phyloP scores from a whole-genome alignment of 2,329 filamentous ascomycete genomes.

The Pseudocercospora vitis region DNA sequence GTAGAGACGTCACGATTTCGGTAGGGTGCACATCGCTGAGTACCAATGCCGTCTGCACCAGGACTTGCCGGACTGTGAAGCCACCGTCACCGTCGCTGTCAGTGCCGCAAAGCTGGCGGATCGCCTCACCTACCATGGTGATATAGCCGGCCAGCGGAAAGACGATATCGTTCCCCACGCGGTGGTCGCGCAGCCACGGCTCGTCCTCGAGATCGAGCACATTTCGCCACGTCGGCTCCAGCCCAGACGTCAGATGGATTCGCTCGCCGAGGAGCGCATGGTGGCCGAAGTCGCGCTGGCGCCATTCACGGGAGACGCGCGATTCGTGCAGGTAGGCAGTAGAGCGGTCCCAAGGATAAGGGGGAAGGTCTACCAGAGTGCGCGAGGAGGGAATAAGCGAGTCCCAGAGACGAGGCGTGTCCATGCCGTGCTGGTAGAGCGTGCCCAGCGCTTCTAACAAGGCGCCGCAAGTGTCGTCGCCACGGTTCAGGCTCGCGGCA shows the following conservation, averaged over 20 bases:
- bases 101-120: too few species aligned
- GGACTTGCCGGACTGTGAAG: slow-evolving; percentile 1
- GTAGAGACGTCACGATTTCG: slow-evolving; percentile 10
- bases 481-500: background rate
- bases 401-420: too few species aligned
- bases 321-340: slow-evolving; percentile 17
- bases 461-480: too few species aligned
- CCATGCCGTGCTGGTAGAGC: too few species aligned
- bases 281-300: slow-evolving; percentile 10
- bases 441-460: too few species aligned
- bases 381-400: too few species aligned
- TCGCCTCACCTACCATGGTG: slow-evolving; percentile 17
- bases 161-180: slow-evolving; percentile 11
- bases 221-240: slow-evolving; percentile 30
- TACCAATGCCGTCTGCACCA: background rate
- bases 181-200: slow-evolving; percentile 38
- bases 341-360: slow-evolving; percentile 17
- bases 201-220: slow-evolving; percentile 29
- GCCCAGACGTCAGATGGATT: background rate
- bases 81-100: background rate
- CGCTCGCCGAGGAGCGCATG: slow-evolving; percentile 12
- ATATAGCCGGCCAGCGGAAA: slow-evolving; percentile 22
- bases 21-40: background rate
- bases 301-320: slow-evolving; percentile 1
- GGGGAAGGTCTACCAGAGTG: slow-evolving; percentile 20